phyloP scores from a whole-genome alignment of 306 rosid species.

The Ormosia emarginata region DNA sequence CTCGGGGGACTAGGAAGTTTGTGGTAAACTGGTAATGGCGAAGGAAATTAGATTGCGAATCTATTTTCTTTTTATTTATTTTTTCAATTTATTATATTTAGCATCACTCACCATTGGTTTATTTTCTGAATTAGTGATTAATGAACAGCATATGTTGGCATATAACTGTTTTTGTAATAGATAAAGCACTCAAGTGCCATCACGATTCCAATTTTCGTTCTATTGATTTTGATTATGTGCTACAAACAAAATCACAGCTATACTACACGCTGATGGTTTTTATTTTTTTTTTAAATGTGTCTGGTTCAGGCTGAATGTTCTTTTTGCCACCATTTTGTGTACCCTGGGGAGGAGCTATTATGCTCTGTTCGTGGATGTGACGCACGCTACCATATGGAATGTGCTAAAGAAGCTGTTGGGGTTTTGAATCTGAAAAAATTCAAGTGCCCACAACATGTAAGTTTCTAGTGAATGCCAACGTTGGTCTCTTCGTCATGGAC shows the following conservation, averaged over 20 bases:
- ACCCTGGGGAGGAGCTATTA: constrained; percentile 48
- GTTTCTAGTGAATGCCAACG: background rate
- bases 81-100: too few relatives aligned
- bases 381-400: constrained; percentile 52
- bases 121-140: too few relatives aligned
- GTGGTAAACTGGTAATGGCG: background rate
- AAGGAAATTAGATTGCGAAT: background rate
- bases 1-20: background rate
- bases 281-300: background rate
- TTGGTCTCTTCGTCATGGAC: background rate
- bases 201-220: background rate
- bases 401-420: constrained; percentile 55
- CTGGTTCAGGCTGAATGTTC: constrained; percentile 58
- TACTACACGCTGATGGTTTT: background rate
- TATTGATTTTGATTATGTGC: too few relatives aligned
- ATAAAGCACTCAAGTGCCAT: background rate
- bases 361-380: constrained; percentile 77
- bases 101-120: background rate
- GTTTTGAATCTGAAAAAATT: constrained; percentile 49
- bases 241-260: background rate
- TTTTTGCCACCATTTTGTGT: constrained; percentile 41
- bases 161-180: background rate
- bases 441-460: constrained; percentile 92
- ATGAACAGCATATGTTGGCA: background rate
- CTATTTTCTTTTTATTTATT: background rate